Evolutionary conservation across 2,329 filamentous ascomycete species (phyloP).

Genomic region (Fusarium ambrosium): DNA sequence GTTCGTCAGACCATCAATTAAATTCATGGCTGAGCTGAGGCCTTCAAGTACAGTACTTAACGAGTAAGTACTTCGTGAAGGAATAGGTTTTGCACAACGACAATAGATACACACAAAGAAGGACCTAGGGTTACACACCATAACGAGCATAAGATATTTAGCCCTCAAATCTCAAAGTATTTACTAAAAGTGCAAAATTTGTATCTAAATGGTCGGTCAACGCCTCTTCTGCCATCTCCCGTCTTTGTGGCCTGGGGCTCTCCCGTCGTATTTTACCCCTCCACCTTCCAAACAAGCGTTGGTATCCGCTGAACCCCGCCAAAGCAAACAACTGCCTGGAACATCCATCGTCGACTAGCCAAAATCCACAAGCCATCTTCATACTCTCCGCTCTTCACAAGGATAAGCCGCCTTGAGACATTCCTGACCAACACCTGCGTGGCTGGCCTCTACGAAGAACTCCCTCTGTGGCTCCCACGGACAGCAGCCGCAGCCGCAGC

Average conservation of each 20-base stretch:
- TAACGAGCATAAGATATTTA: neutral
- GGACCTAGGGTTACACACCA: neutral
- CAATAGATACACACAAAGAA: neutral
- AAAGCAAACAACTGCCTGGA: conserved; percentile 35
- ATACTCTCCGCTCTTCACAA: conserved; percentile 27
- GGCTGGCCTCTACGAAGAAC: conserved; percentile 17
- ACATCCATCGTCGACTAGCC: conserved; percentile 35
- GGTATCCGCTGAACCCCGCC: conserved; percentile 37
- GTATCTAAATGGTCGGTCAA: neutral
- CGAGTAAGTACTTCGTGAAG: neutral
- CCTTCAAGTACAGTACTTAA: neutral
- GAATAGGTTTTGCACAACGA: neutral
- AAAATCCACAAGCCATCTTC: conserved; percentile 32
- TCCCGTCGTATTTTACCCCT: conserved; percentile 28
- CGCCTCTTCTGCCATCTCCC: conserved; percentile 12
- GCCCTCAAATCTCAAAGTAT: neutral
- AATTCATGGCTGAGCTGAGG: neutral
- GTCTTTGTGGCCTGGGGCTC: conserved; percentile 29
- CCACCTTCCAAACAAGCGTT: conserved; percentile 15
- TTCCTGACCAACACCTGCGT: conserved; percentile 9
- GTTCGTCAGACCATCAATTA: neutral
- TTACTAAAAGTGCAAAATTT: neutral
- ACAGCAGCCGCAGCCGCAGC: conserved; percentile 27
- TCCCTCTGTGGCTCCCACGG: conserved; percentile 31
- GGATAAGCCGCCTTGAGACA: conserved; percentile 6